Evolutionary conservation across 192 early-diverging fungal genomes (phyloP), one percentile per base, ranked within the genome.

Genomic region (Podila minutissima): DNA sequence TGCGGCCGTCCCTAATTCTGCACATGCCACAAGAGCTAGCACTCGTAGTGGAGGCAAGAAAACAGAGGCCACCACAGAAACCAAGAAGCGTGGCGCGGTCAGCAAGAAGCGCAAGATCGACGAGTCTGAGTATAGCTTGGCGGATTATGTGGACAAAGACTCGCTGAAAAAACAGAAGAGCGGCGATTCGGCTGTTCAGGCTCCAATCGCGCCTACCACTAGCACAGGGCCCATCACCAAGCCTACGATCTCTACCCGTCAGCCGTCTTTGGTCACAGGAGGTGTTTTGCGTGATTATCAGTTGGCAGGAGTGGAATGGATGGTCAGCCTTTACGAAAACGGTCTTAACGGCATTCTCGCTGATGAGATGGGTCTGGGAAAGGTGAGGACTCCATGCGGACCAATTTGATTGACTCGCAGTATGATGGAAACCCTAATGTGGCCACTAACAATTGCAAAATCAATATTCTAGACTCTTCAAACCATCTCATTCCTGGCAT

Each of bases 331-430:
- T 7, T 99, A 95, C 85, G 96, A 97, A 64, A 97, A 98, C 82
- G 97, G 98, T 17, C 81, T 98, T 22, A 98, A 97, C 66, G 98
- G 98, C 24, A 98, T 98, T 73, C 76, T 98, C 49, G 97, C 95
- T 10, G 98, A 98, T 83, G 95, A 97, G 66, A 97, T 98, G 97
- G 97, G 95, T 51, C 85, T 96, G 20, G 95, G 95, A 65, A 95
- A 97, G 78, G 90, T 89, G 65, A 68, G 35, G 12, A 4, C 15
- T 46, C 41, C 13, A 46, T 17, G 11, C 15, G 13, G 41, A 15
- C 15, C 41, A 46, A 46, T 17, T 41, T 46, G 41, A 46, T 41
- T 46, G 41, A 46, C 41, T 46, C 12, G 35, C 41, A 13, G 15
- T 46, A 46, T 46, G 41, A 46, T 46, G 12, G 41, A 46, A 46